phyloP scores from a whole-genome alignment of 352 stramenopile genomes.

The Pythium biforme region DNA sequence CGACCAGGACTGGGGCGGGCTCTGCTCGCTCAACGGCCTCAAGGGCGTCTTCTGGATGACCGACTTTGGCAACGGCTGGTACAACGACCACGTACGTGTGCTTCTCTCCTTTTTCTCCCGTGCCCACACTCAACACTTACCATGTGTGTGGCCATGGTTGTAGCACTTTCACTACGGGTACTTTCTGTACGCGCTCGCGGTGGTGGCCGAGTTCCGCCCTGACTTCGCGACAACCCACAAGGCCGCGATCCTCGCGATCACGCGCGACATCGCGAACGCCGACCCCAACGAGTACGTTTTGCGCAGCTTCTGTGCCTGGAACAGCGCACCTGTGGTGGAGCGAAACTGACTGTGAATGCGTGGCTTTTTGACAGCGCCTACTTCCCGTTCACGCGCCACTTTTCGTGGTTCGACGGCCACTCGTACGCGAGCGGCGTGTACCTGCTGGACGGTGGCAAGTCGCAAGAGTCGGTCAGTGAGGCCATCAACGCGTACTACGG shows the following conservation, averaged over 20 bases:
- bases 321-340: too few species aligned
- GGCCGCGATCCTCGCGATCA: constrained; percentile 68
- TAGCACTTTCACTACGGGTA: constrained; percentile 98
- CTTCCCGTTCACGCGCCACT: constrained; percentile 93
- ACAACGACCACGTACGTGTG: constrained; percentile 86
- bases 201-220: constrained; percentile 78
- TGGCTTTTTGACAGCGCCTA: constrained; percentile 40
- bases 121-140: not conserved
- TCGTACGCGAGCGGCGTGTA: constrained; percentile 96
- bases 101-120: not conserved
- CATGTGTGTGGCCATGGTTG: constrained; percentile 1
- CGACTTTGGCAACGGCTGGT: constrained; percentile 93
- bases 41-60: constrained; percentile 87
- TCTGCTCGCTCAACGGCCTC: constrained; percentile 91
- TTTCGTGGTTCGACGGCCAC: constrained; percentile 97
- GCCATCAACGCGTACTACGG: constrained; percentile 97
- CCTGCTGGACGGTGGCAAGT: constrained; percentile 93
- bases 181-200: constrained; percentile 83
- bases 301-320: not conserved
- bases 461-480: constrained; percentile 96
- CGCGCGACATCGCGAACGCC: constrained; percentile 73
- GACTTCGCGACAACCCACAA: constrained; percentile 71
- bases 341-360: not conserved
- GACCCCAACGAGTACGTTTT: constrained; percentile 59
- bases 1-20: constrained; percentile 90